A percentile compares a stretch with the other conserved stretches of the same genome.
phyloP scores from a whole-genome alignment of 805 yeast species.

The Myxozyma nipponensis region DNA sequence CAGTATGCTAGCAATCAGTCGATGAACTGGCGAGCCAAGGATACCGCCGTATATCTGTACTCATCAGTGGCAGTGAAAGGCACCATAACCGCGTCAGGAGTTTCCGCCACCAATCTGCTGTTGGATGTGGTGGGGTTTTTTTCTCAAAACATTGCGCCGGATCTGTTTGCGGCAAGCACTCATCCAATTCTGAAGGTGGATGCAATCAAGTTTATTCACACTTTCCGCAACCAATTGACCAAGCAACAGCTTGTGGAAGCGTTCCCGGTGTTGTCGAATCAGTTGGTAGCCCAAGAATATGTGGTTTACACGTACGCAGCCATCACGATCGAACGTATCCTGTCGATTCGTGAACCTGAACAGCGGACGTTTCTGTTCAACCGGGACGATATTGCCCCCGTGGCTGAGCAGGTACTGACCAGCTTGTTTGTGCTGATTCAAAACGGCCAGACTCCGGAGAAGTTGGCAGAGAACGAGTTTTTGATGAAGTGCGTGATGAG shows the following conservation, averaged over 20 bases:
- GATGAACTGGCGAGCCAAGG: constrained; percentile 77
- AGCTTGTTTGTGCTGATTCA: constrained; percentile 66
- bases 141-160: constrained; percentile 73
- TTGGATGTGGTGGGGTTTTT: constrained; percentile 88
- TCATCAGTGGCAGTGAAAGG: constrained; percentile 91
- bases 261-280: constrained; percentile 70
- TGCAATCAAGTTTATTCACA: constrained; percentile 85
- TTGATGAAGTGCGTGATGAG: constrained; percentile 86
- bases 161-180: constrained; percentile 52
- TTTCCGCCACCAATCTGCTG: constrained; percentile 75
- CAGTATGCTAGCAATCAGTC: constrained; percentile 44
- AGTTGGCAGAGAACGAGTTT: constrained; percentile 91
- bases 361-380: constrained; percentile 56
- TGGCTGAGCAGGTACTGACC: constrained; percentile 57
- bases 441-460: constrained; percentile 69
- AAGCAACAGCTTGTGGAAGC: constrained; percentile 77
- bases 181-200: constrained; percentile 85
- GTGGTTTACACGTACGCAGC: constrained; percentile 93
- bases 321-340: constrained; percentile 81
- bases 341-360: constrained; percentile 57
- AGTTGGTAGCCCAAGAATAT: constrained; percentile 60
- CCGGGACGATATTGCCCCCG: constrained; percentile 66
- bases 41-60: constrained; percentile 79
- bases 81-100: constrained; percentile 78
- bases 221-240: constrained; percentile 88